Conservation (phyloP, 2,329 filamentous ascomycete species). For the Neoascochyta sp. region DNA sequence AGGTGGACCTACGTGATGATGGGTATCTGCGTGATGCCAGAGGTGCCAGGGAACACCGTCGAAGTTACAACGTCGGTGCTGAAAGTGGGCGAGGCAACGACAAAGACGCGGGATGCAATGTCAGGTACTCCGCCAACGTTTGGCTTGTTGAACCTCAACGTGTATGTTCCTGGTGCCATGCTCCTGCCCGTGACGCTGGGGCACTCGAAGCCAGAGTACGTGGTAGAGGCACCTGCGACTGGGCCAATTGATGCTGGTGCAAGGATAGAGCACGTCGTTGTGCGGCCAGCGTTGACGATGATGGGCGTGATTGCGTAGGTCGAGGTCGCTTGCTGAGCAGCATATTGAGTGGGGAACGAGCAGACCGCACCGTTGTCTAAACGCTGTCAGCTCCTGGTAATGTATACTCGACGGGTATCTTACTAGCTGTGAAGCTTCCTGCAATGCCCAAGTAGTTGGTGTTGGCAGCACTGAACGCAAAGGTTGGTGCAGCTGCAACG, state of each 20-base stretch:
- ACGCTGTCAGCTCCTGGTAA: background rate
- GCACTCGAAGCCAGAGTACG: slow-evolving; percentile 14
- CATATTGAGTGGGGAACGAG: slow-evolving; percentile 16
- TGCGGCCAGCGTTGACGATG: slow-evolving; percentile 11
- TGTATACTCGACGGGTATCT: background rate
- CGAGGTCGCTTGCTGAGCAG: slow-evolving; percentile 8
- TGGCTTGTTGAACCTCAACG: slow-evolving; percentile 13
- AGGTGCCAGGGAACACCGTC: slow-evolving; percentile 4
- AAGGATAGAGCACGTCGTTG: slow-evolving; percentile 11
- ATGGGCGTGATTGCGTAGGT: slow-evolving; percentile 15
- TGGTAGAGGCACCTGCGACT: slow-evolving; percentile 8
- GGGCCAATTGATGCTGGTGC: slow-evolving; percentile 12
- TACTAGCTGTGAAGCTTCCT: slow-evolving; percentile 12
- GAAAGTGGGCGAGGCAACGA: slow-evolving; percentile 10
- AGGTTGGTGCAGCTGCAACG: slow-evolving; percentile 9
- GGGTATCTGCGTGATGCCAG: slow-evolving; percentile 2
- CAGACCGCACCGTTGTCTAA: slow-evolving; percentile 11
- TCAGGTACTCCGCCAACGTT: slow-evolving; percentile 6
- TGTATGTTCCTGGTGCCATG: slow-evolving; percentile 15
- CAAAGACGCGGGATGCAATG: slow-evolving; percentile 12
- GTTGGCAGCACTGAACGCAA: slow-evolving; percentile 14
- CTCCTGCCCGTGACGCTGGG: slow-evolving; percentile 12
- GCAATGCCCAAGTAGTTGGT: slow-evolving; percentile 10
- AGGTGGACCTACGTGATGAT: slow-evolving; percentile 9
- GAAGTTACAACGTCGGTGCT: slow-evolving; percentile 7